These are phyloP conservation scores for Arthrobotrys iridis DNA, from an alignment of 2,329 filamentous ascomycete species.

Conservation along the genomic window DNA sequence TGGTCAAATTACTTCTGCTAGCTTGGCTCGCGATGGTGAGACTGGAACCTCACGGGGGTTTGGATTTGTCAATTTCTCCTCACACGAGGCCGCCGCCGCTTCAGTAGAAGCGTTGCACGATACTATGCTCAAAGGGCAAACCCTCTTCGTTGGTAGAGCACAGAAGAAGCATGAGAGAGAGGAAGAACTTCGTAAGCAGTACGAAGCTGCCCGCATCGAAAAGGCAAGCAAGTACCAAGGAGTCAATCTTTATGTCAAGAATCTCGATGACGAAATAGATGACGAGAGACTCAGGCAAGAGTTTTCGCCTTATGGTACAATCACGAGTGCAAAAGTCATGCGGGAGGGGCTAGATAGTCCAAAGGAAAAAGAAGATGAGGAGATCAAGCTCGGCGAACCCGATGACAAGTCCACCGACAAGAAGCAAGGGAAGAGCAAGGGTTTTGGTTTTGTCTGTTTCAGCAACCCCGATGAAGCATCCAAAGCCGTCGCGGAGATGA, in stretches of 20 bases:
- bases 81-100: conserved; percentile 83
- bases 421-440: conserved; percentile 97
- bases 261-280: conserved; percentile 94
- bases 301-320: conserved; percentile 89
- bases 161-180: conserved; percentile 99
- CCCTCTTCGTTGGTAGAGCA: conserved; percentile 95
- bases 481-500: conserved; percentile 99
- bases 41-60: conserved; percentile 91
- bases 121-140: conserved; percentile 91
- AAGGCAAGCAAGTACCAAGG: conserved; percentile 99
- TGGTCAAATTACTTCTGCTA: conserved; percentile 94
- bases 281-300: conserved; percentile 97
- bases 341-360: conserved; percentile 75
- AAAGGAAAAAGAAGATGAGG: conserved; percentile 66
- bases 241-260: conserved; percentile 99
- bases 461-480: conserved; percentile 98
- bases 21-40: conserved; percentile 85
- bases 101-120: conserved; percentile 93
- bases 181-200: conserved; percentile 98
- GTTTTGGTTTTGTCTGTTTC: conserved; percentile 99
- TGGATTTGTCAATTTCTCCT: conserved; percentile 94
- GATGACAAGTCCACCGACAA: conserved; percentile 67
- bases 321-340: conserved; percentile 99
- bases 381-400: conserved; percentile 66
- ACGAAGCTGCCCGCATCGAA: conserved; percentile 95